Conservation (phyloP, 2,329 filamentous ascomycete species). For the Berkeleyomyces basicola region DNA sequence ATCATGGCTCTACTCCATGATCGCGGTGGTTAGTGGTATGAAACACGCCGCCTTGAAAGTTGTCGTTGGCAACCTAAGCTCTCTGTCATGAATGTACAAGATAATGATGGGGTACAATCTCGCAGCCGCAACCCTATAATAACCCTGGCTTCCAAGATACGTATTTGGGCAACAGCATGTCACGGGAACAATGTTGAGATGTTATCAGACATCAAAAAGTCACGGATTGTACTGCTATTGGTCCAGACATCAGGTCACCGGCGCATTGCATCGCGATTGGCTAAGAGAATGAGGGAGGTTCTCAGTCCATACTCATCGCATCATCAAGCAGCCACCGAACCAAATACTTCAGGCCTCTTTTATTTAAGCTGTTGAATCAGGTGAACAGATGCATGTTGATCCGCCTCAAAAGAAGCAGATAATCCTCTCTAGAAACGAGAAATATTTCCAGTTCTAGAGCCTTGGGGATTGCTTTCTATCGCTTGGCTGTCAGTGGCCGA, state of each 20-base stretch:
- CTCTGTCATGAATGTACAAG: background rate
- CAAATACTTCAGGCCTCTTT: background rate
- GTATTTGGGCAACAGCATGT: background rate
- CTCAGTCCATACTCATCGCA: background rate
- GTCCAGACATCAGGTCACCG: background rate
- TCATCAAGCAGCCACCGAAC: background rate
- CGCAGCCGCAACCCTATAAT: background rate
- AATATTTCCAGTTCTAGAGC: background rate
- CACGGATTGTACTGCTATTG: background rate
- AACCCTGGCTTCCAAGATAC: background rate
- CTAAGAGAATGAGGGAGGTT: background rate
- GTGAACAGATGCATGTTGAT: background rate
- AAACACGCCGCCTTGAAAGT: background rate
- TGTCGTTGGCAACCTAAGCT: background rate
- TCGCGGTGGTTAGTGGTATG: no score
- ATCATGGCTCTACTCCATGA: no score
- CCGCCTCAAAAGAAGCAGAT: background rate
- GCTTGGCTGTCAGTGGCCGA: background rate
- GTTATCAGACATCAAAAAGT: background rate
- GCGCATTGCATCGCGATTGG: background rate
- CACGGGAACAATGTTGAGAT: background rate
- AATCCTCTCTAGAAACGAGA: background rate
- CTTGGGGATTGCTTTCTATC: background rate
- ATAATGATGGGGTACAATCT: background rate
- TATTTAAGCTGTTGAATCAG: background rate